Evolutionary conservation across 345 rosid genomes (phyloP), one percentile per base, ranked within the genome.

Genomic region (Citrus inodora): DNA sequence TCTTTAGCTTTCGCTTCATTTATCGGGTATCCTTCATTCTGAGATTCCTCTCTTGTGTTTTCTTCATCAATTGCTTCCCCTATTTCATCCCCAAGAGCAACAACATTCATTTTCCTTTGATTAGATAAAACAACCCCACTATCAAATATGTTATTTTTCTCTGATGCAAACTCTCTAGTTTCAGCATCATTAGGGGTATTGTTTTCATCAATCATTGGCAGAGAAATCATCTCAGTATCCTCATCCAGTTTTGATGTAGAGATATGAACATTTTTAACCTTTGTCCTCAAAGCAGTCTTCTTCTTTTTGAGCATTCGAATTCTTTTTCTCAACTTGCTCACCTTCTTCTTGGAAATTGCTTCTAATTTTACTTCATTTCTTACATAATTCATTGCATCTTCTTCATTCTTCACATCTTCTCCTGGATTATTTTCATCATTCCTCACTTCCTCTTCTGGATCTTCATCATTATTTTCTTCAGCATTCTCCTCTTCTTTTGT

Each of bases 301-400:
- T 76, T 73, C 70, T 42, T 74, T 72, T 65, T 28, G 38, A 37
- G 71, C 11, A 17, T 17, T 74, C 9, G 40, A 22, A 67, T 25
- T 16, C 21, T 69, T 11, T 30, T 78, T 42, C 38, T 59, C 56
- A n/a, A 67, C 71, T 42, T 68, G 27, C 17, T 75, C 37, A 22
- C 35, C 67, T 80, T 80, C 68, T 76, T 72, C 10, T 32, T 46
- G 13, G 73, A 33, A 65, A 19, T 28, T 28, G 55, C 65, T 70
- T 73, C 69, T 30, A n/a, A 27, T 73, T 53, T 69, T 62, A 58
- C 75, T 67, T 40, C 73, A 37, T 73, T 71, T 42, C 70, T 69
- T 25, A 56, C 75, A 32, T 70, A 75, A 37, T 61, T 60, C 40
- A 38, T 73, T n/a, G 9, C 17, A 11, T 74, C 60, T 65, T 58